Base-by-base conservation (phyloP, 140 eudicot genomes). In the Eryngium alpinum region DNA sequence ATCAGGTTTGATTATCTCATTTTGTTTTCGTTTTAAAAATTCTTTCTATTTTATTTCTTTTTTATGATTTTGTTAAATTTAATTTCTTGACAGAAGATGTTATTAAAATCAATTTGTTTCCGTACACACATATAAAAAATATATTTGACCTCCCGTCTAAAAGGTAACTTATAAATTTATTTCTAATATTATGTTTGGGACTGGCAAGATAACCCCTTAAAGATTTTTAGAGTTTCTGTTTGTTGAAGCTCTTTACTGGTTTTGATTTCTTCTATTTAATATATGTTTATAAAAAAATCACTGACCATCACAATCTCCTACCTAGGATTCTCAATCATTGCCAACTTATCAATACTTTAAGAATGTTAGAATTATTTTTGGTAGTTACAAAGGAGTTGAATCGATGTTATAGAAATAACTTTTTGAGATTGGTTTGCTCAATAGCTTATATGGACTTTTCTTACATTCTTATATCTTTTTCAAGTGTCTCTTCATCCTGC, bases 281-380 rank as follows among this genome's bases (percentile, higher is more conserved):
- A 57, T 24, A 86, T 93, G 99, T 94, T 96, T 75, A 93, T 96
- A 72, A 92, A 93, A 93, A 87, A 89, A 53, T 78, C 88, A 83
- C 24, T 24, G 71, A 49, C 80, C 96, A 50, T 88, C 90, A 1
- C 88, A 87, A 67, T 66, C 87, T 86, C 80, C 81, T 24, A 70
- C 78, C 9, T 91, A 94, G 97, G 98, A 96, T 88, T 87, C 96
- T 24, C 91, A 87, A 83, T 96, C 98, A 44, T 88, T 96, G 89
- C 97, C 96, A 17, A 98, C 99, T 15, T 96, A 38, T 38, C 99
- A 96, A 50, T 96, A 90, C 86, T 96, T 96, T 81, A 98, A 96
- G 89, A 96, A 96, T 85, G 91, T 96, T 50, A 78, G 90, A 63
- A 96, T 93, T 93, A 69, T 93, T 93, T 79, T 84, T 96, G 84